These are phyloP conservation scores for Bolboschoenus planiculmis DNA, from an alignment of 176 grass and related monocot species.

Conservation along the genomic window DNA sequence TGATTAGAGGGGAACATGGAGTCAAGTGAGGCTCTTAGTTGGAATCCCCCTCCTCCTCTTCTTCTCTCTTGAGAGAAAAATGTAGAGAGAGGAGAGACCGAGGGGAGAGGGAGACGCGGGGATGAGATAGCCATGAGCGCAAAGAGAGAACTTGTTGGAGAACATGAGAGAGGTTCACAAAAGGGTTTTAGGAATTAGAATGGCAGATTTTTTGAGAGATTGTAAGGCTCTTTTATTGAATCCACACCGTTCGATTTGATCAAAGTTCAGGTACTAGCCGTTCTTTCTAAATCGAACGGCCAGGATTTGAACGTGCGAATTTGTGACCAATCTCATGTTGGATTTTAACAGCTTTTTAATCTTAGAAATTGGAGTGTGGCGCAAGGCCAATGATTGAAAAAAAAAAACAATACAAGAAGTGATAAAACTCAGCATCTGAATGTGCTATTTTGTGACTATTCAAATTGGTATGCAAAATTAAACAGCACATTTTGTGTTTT, in stretches of 20 bases:
- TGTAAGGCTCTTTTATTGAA: neutral
- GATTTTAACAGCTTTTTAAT: too few species aligned
- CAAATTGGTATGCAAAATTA: too few species aligned
- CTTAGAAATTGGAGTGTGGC: too few species aligned
- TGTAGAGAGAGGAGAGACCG: neutral
- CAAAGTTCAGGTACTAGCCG: neutral
- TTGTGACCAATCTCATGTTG: too few species aligned
- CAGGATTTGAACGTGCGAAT: too few species aligned
- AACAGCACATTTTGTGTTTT: too few species aligned
- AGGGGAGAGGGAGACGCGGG: neutral
- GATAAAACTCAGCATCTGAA: too few species aligned
- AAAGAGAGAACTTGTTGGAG: neutral
- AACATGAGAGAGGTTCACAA: neutral
- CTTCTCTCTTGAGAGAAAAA: neutral
- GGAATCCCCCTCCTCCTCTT: neutral
- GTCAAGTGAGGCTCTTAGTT: conserved; percentile 4
- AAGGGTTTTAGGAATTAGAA: neutral
- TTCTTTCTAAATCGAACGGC: neutral
- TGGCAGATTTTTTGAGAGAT: too few species aligned
- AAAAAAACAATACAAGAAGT: too few species aligned
- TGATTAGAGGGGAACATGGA: neutral
- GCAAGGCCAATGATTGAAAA: too few species aligned
- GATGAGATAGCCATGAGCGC: conserved; percentile 8
- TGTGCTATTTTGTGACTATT: too few species aligned
- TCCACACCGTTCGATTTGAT: neutral